Base-by-base conservation (phyloP, 139 green algal species). In the Asterochloris erici region DNA sequence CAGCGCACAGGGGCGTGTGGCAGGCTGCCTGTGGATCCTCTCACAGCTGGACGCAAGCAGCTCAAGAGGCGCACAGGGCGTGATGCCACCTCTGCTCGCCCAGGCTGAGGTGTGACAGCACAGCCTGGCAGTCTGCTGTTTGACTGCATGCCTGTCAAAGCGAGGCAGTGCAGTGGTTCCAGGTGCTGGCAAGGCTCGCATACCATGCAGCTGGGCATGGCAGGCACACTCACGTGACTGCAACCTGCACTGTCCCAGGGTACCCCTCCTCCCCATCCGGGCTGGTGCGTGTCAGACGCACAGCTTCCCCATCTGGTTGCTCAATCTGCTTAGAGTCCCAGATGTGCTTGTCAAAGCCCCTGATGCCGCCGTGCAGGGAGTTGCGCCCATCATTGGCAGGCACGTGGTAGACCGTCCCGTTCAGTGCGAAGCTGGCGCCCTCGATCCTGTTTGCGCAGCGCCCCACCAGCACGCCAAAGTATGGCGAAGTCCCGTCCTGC, bases 391-490 rank as follows among this genome's bases (percentile, higher is more conserved):
- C 94, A 83, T 94, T 93, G 11, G 88, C 83, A 10, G 87, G 68
- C 66, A 98, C 84, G 14, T 89, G 80, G 89, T 97, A 94, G 14
- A 79, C 74, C n/a, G 89, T 17, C 0, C 90, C 94, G 23, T 92
- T 85, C n/a, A 99, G 81, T 9, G 68, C 86, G 80, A 98, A 98
- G 1, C 26, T 78, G 0, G 84, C 95, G 19, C 88, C 82, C 10
- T 89, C 91, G 78, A 99, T 98, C 79, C 96, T 89, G 85, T 99
- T 99, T 26, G 96, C 96, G 9, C 93, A 89, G 0, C 96, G 90
- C 0, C 96, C 96, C 6, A 99, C 94, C 1, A 98, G 74, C 0
- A 87, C 93, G 0, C 96, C 96, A 86, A 98, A 96, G 88, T 98
- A 98, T 23, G 92, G 93, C 21, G 73, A 86, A 0, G 64, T 86